phyloP scores from a whole-genome alignment of 306 rosid species.

The Gleditsia sinensis region DNA sequence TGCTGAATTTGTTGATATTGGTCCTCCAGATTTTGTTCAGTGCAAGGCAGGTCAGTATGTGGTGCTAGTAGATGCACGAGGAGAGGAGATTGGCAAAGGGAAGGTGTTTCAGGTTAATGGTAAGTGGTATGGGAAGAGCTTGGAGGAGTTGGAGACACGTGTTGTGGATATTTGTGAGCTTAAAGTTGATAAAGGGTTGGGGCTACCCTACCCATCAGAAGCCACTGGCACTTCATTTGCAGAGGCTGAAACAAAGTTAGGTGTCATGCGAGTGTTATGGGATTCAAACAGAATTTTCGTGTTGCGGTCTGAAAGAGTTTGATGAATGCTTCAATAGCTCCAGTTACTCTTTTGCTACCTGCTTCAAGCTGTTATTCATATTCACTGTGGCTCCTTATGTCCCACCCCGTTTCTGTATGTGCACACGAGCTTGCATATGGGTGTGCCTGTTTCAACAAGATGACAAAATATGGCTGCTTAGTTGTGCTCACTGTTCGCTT shows the following conservation, averaged over 20 bases:
- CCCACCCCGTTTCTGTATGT: neutral
- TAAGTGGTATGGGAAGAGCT: conserved; percentile 64
- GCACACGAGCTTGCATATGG: neutral
- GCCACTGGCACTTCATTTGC: conserved; percentile 67
- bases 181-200: conserved; percentile 49
- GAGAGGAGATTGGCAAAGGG: conserved; percentile 76
- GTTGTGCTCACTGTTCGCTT: neutral
- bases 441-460: neutral
- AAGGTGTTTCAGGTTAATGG: conserved; percentile 71
- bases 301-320: conserved; percentile 43
- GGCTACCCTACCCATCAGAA: conserved; percentile 69
- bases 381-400: neutral
- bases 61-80: conserved; percentile 46
- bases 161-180: conserved; percentile 79
- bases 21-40: conserved; percentile 47
- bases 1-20: conserved; percentile 36
- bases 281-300: conserved; percentile 53
- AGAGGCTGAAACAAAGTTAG: conserved; percentile 69
- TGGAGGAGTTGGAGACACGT: conserved; percentile 54
- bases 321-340: conserved; percentile 22
- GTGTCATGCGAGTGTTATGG: conserved; percentile 85
- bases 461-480: neutral
- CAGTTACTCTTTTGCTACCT: conserved; percentile 28
- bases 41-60: conserved; percentile 66
- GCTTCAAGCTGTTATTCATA: conserved; percentile 15